Conservation (phyloP, 192 early-diverging fungal genomes). For the Podila minutissima region DNA sequence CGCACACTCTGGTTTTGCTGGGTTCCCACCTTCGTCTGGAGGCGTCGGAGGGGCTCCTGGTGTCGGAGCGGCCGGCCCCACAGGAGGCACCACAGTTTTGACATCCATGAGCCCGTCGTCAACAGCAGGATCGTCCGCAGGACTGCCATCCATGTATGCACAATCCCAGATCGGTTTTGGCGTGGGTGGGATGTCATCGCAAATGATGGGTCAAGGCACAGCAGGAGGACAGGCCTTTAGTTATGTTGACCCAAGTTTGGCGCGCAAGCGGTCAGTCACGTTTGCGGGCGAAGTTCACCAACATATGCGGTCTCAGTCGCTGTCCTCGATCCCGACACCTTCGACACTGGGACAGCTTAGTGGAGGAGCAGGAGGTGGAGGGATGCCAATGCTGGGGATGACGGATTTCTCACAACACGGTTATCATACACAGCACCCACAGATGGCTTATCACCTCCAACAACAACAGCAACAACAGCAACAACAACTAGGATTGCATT, state of each 20-base stretch:
- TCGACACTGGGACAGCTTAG: constrained; percentile 14
- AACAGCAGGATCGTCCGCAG: constrained; percentile 9
- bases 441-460: constrained; percentile 12
- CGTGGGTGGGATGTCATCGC: constrained; percentile 13
- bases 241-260: constrained; percentile 27
- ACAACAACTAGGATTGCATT: constrained; percentile 16
- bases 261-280: constrained; percentile 31
- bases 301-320: constrained; percentile 35
- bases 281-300: constrained; percentile 38
- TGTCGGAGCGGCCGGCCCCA: not conserved
- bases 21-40: constrained; percentile 14
- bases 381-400: constrained; percentile 38
- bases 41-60: constrained; percentile 2
- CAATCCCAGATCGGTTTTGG: constrained; percentile 30
- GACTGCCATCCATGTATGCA: constrained; percentile 26
- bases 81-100: not conserved
- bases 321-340: constrained; percentile 32
- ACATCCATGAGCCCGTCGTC: constrained; percentile 11
- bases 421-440: not conserved
- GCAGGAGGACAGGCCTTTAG: constrained; percentile 10
- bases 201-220: constrained; percentile 35
- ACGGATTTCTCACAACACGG: not conserved
- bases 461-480: constrained; percentile 31
- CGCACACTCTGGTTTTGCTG: constrained; percentile 16
- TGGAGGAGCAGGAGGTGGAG: not conserved